phyloP scores from a whole-genome alignment of 2,329 filamentous ascomycete genomes.

The Atkinsonella hypoxylon region DNA sequence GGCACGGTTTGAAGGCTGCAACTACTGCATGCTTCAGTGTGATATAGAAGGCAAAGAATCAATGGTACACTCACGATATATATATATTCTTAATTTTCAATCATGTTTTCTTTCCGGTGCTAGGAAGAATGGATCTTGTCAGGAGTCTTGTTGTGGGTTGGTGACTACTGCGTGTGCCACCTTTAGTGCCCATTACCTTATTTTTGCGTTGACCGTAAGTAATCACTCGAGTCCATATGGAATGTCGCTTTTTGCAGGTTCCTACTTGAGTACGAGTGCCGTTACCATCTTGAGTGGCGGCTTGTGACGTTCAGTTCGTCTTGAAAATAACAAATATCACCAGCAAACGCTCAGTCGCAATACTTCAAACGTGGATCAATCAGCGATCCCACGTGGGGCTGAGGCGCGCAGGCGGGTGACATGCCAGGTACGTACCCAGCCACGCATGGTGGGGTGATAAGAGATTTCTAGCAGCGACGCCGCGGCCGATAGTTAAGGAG shows the following conservation, averaged over 20 bases:
- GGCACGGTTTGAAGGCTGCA: not conserved
- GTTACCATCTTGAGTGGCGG: no score
- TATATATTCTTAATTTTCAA: not conserved
- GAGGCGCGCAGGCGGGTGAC: not conserved
- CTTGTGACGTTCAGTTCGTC: no score
- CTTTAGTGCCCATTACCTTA: no score
- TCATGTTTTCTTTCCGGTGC: not conserved
- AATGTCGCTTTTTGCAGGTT: no score
- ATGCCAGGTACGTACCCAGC: not conserved
- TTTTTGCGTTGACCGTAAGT: no score
- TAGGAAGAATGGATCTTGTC: not conserved
- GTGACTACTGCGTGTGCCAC: no score
- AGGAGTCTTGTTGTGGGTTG: no score
- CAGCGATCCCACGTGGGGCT: not conserved
- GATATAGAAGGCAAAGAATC: no score
- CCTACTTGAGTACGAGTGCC: no score
- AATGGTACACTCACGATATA: not conserved
- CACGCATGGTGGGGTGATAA: not conserved
- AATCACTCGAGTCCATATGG: no score
- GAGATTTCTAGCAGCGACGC: not conserved
- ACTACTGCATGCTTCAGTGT: no score
- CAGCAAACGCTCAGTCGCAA: not conserved
- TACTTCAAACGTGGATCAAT: not conserved
- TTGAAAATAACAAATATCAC: no score
- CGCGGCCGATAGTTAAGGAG: constrained; percentile 3